Base-by-base conservation (phyloP, 441 rosid genomes). In the Gossypium lobatum region DNA sequence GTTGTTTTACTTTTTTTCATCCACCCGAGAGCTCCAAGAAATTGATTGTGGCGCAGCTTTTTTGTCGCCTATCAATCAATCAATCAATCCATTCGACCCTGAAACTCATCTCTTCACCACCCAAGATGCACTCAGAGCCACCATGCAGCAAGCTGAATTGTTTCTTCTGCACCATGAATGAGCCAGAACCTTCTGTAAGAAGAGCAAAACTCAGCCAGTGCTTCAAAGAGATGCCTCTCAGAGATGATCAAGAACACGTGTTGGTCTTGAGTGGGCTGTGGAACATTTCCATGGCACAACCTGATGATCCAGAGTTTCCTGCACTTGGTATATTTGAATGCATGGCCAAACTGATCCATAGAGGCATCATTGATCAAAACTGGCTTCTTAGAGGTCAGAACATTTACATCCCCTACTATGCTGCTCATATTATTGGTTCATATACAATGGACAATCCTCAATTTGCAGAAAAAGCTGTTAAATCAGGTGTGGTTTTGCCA, bases 161-260 rank as follows among this genome's bases (percentile, higher is more conserved):
- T 82, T 92, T 94, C 89, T 94, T 94, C 81, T 94, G 97, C 85
- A 75, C 77, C 84, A 85, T 90, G 91, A 80, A 85, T 52, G 93
- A 92, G 67, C 80, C 77, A 1, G 69, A 85, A 83, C 89, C 88
- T 10, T 80, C 87, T 58, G 73, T 72, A 25, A 79, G 91, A 73
- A 82, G 85, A 78, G 67, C 89, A 3, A 85, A 83, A 76, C 82
- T 92, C 48, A 69, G 80, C 1, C 69, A 82, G 8, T 88, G 80
- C 78, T 91, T 94, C 88, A 82, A 81, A 78, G 83, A 91, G 79
- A 83, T 90, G 73, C 88, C 95, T 54, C 80, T 80, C 14, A 77
- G 68, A 45, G 90, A 87, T 53, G 87, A 88, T 62, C 83, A 82
- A 72, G 88, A 86, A 28, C 86, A 85, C 62, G 95, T 94, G 53